Base-by-base conservation (phyloP, 2,329 filamentous ascomycete species). In the Coleophoma crateriformis region DNA sequence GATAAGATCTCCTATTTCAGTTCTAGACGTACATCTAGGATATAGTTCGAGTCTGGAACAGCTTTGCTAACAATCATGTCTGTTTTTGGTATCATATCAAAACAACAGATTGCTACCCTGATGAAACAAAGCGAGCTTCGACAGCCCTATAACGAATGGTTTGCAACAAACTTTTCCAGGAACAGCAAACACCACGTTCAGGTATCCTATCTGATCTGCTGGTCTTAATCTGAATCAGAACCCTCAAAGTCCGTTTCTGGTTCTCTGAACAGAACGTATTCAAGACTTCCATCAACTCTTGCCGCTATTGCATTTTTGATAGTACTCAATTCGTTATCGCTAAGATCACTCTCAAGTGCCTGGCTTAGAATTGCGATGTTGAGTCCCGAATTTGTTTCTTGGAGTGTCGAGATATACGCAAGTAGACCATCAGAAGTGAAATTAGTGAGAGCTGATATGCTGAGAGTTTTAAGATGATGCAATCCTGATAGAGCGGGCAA, bases 351-450 rank as follows among this genome's bases (percentile, higher is more conserved):
- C 32, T 63, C 58, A 12, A 57, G 42, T 42, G 58, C 59, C 40
- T 66, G 64, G 40, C 54, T 63, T 57, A 66, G 59, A 11, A 68
- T 56, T 32, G 58, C 61, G 14, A 69, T 48, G 7, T 55, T 33
- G 13, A 69, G 53, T 13, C 65, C 66, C 32, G 54, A 54, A 45
- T 69, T 68, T 10, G 59, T 61, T 10, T 54, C 53, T n/a, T 61
- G 58, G 7, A 78, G 62, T 3, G 49, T 59, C 7, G 60, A 54
- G 32, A 76, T 65, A 50, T 74, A 76, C 0, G 57, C 43, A n/a
- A 65, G 60, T 1, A 86, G 68, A 2, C 75, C 77, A 4, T 71
- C 62, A 3, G 67, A 66, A 0, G 76, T 78, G 60, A 87, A 84
- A 2, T 64, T 64, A 0, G 82, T 81, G 3, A 76, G 65, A 2